These are phyloP conservation scores for Musa itinerans DNA, from an alignment of 176 grass and related monocot genomes.

Conservation along the genomic window DNA sequence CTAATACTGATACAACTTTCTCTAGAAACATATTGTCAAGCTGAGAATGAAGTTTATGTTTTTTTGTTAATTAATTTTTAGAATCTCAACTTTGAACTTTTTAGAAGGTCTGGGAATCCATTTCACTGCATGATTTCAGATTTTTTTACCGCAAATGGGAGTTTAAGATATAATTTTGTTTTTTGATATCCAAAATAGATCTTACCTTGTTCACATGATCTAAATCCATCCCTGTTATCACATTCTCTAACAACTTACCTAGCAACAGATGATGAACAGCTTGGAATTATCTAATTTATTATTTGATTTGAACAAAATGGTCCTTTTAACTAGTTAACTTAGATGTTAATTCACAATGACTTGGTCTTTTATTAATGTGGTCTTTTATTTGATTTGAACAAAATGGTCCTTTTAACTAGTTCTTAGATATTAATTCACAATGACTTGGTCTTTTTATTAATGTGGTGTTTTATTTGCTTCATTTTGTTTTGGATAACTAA, in stretches of 20 bases:
- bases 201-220: background rate
- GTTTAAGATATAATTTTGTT: background rate
- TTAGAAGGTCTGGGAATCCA: background rate
- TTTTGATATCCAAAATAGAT: background rate
- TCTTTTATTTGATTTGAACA: background rate
- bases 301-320: background rate
- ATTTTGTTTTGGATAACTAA: background rate
- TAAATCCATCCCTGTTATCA: background rate
- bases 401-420: background rate
- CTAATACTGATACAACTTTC: background rate
- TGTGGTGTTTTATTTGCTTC: background rate
- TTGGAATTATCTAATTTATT: too few species aligned
- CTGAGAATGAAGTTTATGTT: background rate
- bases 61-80: background rate
- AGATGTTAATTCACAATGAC: background rate
- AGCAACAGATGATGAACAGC: too few species aligned
- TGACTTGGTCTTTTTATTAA: background rate
- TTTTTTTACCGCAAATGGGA: background rate
- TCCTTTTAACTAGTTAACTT: background rate
- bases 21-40: background rate
- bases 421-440: background rate
- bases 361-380: background rate
- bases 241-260: background rate
- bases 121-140: background rate
- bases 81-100: background rate